Base-by-base conservation (phyloP, 352 stramenopile genomes). In the Pythium dissotocum region DNA sequence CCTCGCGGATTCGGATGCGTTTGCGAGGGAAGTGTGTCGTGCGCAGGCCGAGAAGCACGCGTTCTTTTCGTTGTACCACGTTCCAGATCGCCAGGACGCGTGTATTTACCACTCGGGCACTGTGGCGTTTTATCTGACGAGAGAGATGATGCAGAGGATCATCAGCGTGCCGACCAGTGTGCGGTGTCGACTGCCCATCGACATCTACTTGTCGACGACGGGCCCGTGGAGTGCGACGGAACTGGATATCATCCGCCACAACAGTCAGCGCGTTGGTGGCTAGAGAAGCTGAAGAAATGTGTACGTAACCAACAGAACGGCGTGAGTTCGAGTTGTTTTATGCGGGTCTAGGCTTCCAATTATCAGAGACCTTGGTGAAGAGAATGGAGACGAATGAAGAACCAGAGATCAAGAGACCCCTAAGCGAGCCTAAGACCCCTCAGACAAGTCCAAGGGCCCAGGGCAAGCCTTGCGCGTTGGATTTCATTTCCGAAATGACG, bases 51-150 rank as follows among this genome's bases (percentile, higher is more conserved):
- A 65, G 26, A 32, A 58, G 46, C 49, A 36, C 36, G 28, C 28
- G 7, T 65, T 65, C 38, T 65, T 58, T 16, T 65, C 59, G 44
- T 33, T 65, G 1, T 65, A 65, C 48, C n/a, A 35, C 32, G 55
- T 42, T 14, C 8, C 44, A 13, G 35, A 35, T 5, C 16, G 28
- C 12, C 59, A 65, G 33, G 33, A 48, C 28, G 44, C 59, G 59
- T 65, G 59, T 35, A 49, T 65, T 13, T 65, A 65, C 48, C 59
- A 65, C 36, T 65, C 59, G 16, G 59, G 59, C 9, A 65, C 59
- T 5, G 59, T 65, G 16, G 44, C 59, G 7, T 65, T 65, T n/a
- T 65, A 52, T 36, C 14, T 65, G 24, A 58, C 59, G 46, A 35
- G 48, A 21, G 16, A 13, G 8, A 58, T 65, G 46, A 65, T 65